A percentile compares a stretch with the other conserved stretches of the same genome.
phyloP scores from a whole-genome alignment of 2,329 filamentous ascomycete species.

The Furcasterigmium sp. region DNA sequence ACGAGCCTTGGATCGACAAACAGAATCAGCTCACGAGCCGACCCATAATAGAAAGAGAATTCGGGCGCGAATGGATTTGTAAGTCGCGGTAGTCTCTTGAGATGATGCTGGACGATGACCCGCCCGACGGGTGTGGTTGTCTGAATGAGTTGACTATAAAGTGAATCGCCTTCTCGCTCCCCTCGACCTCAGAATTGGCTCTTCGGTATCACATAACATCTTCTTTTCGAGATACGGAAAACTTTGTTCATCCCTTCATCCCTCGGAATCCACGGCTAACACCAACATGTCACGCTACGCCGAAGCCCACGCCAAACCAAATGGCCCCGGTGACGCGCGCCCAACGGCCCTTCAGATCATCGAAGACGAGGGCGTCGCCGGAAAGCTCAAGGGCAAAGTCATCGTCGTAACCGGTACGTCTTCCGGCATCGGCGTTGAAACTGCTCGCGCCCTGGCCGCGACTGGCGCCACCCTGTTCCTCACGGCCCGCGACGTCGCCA shows the following conservation, averaged over 20 bases:
- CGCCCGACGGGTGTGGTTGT: neutral
- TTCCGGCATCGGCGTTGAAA: constrained; percentile 38
- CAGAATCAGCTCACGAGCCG: neutral
- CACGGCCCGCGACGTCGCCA: constrained; percentile 17
- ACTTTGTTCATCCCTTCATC: neutral
- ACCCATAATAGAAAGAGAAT: too few species aligned
- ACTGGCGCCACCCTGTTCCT: constrained; percentile 24
- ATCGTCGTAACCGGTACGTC: constrained; percentile 38
- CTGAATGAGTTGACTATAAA: neutral
- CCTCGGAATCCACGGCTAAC: neutral
- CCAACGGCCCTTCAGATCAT: constrained; percentile 35
- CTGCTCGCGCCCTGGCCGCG: constrained; percentile 33
- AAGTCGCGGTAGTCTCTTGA: too few species aligned
- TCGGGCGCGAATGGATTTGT: too few species aligned
- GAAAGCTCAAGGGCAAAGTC: constrained; percentile 28
- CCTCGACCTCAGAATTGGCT: neutral
- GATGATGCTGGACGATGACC: too few species aligned
- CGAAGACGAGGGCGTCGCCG: constrained; percentile 25
- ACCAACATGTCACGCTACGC: constrained; percentile 9
- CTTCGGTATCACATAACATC: neutral
- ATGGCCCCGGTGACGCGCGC: constrained; percentile 31
- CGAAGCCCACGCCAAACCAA: constrained; percentile 25
- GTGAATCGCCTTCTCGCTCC: neutral
- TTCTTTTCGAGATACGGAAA: neutral
- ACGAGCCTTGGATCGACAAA: neutral